Evolutionary conservation across 768 basidiomycete species (phyloP), one percentile per base, ranked within the genome.

Genomic region (Gloeopeniophorella convolvens): DNA sequence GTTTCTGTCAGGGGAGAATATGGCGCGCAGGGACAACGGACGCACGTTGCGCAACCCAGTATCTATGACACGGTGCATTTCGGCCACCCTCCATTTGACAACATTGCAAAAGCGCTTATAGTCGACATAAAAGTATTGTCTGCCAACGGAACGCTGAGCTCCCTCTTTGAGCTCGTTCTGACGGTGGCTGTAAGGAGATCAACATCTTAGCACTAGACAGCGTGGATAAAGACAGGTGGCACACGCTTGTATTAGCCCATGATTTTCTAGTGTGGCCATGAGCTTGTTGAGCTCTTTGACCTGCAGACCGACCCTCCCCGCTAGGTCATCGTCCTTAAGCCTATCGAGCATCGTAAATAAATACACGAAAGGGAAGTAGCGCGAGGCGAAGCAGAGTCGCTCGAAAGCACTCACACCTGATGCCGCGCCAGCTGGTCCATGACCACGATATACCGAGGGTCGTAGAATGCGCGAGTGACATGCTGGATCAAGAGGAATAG

Each of bases 81-180:
- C 87, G 4, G 89, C 89, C 46, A 98, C 81, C 33, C 94, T 78
- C 90, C 95, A 99, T 66, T 98, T 97, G 67, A 95, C 89, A 39
- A 98, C 93, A 67, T 98, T 93, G 69, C 90, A 93, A 64, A 97
- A 94, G 62, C 84, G 81, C 61, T 91, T 82, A 67, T 95, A 93
- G 70, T 99, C 85, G 64, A 99, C 88, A 69, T 90, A 97, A 72
- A 89, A 99, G 72, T 97, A 99, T 62, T 89, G 85, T 61, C 85
- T 83, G 55, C 85, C 86, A 52, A 87, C 84, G 52, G 87, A 85
- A 53, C 94, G 82, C 65, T 87, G 85, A 36, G 87, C 86, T 44
- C 87, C 88, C 64, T 92, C 89, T 64, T 89, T 89, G 59, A 92
- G 78, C 69, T 94, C 91, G 55, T 92, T 92, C 62, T 92, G 89